These are phyloP conservation scores for Solanum ossicruentum DNA, from an alignment of 257 asterid species.

Conservation along the genomic window DNA sequence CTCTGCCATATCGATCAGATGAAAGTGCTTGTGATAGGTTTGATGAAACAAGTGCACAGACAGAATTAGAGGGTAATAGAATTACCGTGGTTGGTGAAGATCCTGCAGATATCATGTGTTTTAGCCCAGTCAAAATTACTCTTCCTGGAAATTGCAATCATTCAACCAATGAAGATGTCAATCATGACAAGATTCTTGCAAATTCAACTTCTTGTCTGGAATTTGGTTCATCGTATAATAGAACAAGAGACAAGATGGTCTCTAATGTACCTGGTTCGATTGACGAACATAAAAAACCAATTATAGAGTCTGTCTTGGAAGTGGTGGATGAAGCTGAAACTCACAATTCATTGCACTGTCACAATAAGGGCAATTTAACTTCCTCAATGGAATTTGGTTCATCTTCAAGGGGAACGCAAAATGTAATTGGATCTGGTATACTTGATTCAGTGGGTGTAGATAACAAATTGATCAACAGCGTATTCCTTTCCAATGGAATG, in stretches of 20 bases:
- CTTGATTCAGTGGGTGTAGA: background rate
- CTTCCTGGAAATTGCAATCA: conserved; percentile 6
- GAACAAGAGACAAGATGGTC: background rate
- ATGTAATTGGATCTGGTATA: background rate
- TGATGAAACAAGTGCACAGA: conserved; percentile 3
- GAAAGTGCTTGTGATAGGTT: conserved; percentile 9
- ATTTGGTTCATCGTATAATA: conserved; percentile 2
- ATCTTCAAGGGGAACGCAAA: conserved; percentile 5
- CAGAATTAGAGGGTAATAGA: conserved; percentile 1
- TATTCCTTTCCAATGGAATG: background rate
- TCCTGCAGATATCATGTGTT: conserved; percentile 3
- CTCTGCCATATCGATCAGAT: conserved; percentile 9
- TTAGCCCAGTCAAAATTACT: conserved; percentile 2
- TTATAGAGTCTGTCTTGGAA: background rate
- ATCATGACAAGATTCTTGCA: background rate
- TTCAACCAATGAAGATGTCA: background rate
- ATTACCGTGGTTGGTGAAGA: conserved; percentile 1
- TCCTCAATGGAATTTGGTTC: conserved; percentile 5
- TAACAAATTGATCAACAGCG: background rate
- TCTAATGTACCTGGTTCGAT: background rate
- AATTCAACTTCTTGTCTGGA: background rate
- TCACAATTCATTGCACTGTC: background rate
- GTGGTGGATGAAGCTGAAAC: conserved; percentile 4
- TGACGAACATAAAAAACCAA: background rate
- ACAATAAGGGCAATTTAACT: conserved; percentile 11